phyloP scores from a whole-genome alignment of 2,329 filamentous ascomycete genomes.

The Chaetomium globosum region DNA sequence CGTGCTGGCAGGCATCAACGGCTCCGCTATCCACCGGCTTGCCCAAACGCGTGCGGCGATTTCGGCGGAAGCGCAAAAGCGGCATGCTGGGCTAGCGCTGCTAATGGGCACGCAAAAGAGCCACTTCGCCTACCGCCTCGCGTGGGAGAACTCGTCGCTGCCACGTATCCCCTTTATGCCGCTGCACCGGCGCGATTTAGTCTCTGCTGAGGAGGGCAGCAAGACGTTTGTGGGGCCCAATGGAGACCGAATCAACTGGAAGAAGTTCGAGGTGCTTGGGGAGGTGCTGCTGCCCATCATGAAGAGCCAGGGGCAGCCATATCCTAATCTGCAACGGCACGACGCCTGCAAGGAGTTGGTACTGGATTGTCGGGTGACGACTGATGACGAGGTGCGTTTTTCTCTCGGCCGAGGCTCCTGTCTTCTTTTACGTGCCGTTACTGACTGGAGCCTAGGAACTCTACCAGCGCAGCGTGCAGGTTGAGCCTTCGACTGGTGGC shows the following conservation, averaged over 20 bases:
- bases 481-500: slow-evolving; percentile 56
- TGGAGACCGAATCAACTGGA: slow-evolving; percentile 87
- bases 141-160: slow-evolving; percentile 91
- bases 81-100: slow-evolving; percentile 84
- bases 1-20: slow-evolving; percentile 88
- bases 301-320: slow-evolving; percentile 84
- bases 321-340: slow-evolving; percentile 69
- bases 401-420: not conserved
- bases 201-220: slow-evolving; percentile 90
- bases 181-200: slow-evolving; percentile 83
- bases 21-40: slow-evolving; percentile 81
- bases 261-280: slow-evolving; percentile 94
- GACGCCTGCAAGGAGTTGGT: slow-evolving; percentile 74
- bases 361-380: slow-evolving; percentile 77
- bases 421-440: slow-evolving; percentile 19
- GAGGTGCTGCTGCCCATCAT: slow-evolving; percentile 90
- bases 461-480: slow-evolving; percentile 62
- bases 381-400: slow-evolving; percentile 79
- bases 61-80: slow-evolving; percentile 70
- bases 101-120: slow-evolving; percentile 93
- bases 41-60: slow-evolving; percentile 77
- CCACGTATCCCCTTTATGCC: slow-evolving; percentile 94
- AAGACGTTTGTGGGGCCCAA: slow-evolving; percentile 78
- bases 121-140: slow-evolving; percentile 92
- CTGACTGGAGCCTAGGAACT: slow-evolving; percentile 53